Evolutionary conservation across 139 green algal species (phyloP).

Genomic region (Tetradesmus obliquus): DNA sequence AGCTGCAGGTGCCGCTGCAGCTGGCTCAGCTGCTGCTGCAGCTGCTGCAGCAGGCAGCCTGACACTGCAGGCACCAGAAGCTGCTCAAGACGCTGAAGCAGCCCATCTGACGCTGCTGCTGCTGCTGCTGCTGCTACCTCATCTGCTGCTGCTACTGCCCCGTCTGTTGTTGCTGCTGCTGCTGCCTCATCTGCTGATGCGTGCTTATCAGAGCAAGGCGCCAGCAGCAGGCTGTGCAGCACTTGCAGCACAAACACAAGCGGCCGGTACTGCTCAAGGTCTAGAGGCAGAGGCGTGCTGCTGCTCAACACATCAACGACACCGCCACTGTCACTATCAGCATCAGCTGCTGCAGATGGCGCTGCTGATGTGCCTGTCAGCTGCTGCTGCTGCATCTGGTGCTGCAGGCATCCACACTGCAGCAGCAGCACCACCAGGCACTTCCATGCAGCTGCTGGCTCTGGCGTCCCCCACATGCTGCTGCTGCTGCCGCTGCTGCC

Average conservation of each 20-base stretch:
- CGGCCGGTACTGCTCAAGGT: conserved; percentile 23
- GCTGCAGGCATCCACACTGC: conserved; percentile 28
- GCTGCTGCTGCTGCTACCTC: not conserved
- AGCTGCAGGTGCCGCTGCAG: conserved; percentile 18
- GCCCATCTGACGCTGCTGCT: not conserved
- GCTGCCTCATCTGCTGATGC: not conserved
- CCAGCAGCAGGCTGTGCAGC: not conserved
- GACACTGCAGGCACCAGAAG: not conserved
- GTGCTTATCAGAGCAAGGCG: too few species aligned
- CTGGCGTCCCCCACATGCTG: conserved; percentile 5
- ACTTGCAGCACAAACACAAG: conserved; percentile 30
- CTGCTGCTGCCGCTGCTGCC: not conserved
- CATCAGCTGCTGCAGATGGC: not conserved
- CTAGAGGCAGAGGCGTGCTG: conserved; percentile 18
- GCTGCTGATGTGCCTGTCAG: not conserved
- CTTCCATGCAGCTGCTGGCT: not conserved
- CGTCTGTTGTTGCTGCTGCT: not conserved
- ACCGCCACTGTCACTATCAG: not conserved
- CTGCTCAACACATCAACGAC: not conserved
- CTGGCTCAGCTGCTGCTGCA: conserved; percentile 7
- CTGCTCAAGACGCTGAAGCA: not conserved
- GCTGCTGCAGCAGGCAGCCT: not conserved
- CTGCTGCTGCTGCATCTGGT: not conserved
- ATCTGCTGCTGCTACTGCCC: not conserved
- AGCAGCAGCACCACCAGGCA: conserved; percentile 25